Percentiles rank a stretch among this genome's conserved stretches.
These are phyloP conservation scores for Cladophialophora psammophila DNA, from an alignment of 2,329 filamentous ascomycete species.

Conservation along the genomic window DNA sequence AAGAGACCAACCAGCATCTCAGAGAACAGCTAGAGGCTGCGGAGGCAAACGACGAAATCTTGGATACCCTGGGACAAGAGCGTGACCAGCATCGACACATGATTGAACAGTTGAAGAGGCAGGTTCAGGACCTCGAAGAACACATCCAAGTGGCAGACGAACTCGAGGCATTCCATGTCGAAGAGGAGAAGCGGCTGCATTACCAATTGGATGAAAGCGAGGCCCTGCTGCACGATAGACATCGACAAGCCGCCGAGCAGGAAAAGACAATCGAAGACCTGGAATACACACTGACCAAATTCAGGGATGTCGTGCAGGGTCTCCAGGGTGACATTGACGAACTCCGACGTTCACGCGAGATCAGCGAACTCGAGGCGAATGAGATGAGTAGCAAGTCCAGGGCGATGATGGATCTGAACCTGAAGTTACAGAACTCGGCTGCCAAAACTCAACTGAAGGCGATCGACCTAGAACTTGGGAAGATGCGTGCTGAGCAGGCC, in stretches of 20 bases:
- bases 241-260: slow-evolving; percentile 74
- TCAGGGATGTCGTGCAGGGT: slow-evolving; percentile 85
- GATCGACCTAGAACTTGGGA: slow-evolving; percentile 86
- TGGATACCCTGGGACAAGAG: slow-evolving; percentile 87
- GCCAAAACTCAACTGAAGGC: slow-evolving; percentile 93
- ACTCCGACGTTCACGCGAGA: slow-evolving; percentile 83
- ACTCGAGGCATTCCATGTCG: slow-evolving; percentile 84
- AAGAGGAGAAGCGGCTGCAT: slow-evolving; percentile 80
- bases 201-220: slow-evolving; percentile 92
- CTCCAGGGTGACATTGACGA: slow-evolving; percentile 88
- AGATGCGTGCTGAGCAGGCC: slow-evolving; percentile 87
- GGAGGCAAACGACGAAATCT: slow-evolving; percentile 88
- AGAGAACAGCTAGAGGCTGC: slow-evolving; percentile 90
- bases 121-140: slow-evolving; percentile 86
- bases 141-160: slow-evolving; percentile 94
- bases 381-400: slow-evolving; percentile 87
- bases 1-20: slow-evolving; percentile 81
- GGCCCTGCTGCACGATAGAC: slow-evolving; percentile 80
- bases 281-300: slow-evolving; percentile 87
- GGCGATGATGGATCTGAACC: slow-evolving; percentile 95
- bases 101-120: slow-evolving; percentile 36
- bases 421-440: slow-evolving; percentile 89
- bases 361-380: slow-evolving; percentile 91
- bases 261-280: slow-evolving; percentile 83
- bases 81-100: slow-evolving; percentile 67